Evolutionary conservation across 2,329 filamentous ascomycete genomes (phyloP), one percentile per base, ranked within the genome.

Genomic region (Periconia sp.): DNA sequence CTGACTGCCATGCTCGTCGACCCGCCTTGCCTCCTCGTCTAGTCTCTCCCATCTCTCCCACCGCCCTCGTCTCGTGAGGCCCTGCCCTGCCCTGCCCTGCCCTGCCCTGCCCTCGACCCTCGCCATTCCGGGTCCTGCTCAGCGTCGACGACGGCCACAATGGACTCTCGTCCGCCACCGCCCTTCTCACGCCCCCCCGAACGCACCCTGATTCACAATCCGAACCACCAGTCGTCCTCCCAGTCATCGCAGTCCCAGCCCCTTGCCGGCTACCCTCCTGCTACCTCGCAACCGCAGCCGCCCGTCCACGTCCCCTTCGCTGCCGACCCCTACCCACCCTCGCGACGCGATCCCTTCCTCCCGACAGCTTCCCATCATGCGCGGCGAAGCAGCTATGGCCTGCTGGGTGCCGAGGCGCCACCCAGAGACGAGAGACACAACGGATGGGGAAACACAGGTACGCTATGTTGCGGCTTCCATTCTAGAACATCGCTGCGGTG

Each of bases 151-250:
- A 26, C 18, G 26, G 28, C 43, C 9, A 48, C 35, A 26, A 72
- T 73, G 69, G 68, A 71, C 46, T 49, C 61, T 52, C 67, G 67
- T 54, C 63, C 56, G 47, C 68, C 71, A 50, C 69, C 69, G 49
- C 61, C 64, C 37, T 68, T 62, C 50, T 57, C 63, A 35, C 67
- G 71, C 29, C 66, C 70, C 31, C 61, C 65, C 46, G 72, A 73
- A 24, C 66, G 69, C 40, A 57, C 59, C 37, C 56, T 81, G 40
- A 69, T 81, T 21, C 75, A 75, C 55, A 87, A 87, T 69, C 70
- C 75, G 40, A 81, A 82, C 56, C 85, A 86, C 66, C 70, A 79
- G 55, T 73, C 71, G 79, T 47, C 28, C 41, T 18, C 56, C 36
- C 63, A 61, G 45, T 36, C 59, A 17, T 9, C 29, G 40, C 25